Evolutionary conservation across 1,284 basidiomycete genomes (phyloP), one percentile per base, ranked within the genome.

Genomic region (Ustilago xerochloae): DNA sequence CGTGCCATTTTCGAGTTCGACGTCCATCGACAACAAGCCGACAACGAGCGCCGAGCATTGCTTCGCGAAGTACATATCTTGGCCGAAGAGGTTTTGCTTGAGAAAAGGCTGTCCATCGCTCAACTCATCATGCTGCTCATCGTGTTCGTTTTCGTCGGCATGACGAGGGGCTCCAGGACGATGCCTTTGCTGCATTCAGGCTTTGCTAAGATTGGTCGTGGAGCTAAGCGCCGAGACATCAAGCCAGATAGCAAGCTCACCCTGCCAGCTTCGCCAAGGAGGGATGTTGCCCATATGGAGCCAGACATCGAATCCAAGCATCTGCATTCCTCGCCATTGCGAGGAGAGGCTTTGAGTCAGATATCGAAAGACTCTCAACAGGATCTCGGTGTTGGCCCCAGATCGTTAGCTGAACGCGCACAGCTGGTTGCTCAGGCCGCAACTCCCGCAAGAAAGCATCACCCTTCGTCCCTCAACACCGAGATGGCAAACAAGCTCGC

Each of bases 101-200:
- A 95, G 84, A 93, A 93, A 80, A 89, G 92, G 2, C 88, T 94
- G 0, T 90, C 92, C 3, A 89, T 94, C 35, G 91, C 91, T 0
- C 93, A 95, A 79, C 87, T 95, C 0, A 89, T 91, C 78, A 87
- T 93, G 8, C 87, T 94, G 2, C 87, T 94, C 2, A 88, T 89
- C 0, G 90, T 95, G 2, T 87, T 94, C 26, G 87, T 94, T 10
- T 93, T 94, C 83, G 90, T 94, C 84, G 89, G 89, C 7, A 86
- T 94, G 53, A 95, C 93, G 3, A 89, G 93, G 7, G 92, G 92
- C 1, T 91, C 91, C 0, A 85, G 72, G n/a, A 49, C 75, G 6
- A 77, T 67, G n/a, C 78, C 78, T 12, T 54, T 77, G 5, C 47
- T 79, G 30, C 69, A 78, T 41, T 66, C 73, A 6, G 68, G 78